Evolutionary conservation across 208 protist species (phyloP).

Genomic region (Crithidia sp.): DNA sequence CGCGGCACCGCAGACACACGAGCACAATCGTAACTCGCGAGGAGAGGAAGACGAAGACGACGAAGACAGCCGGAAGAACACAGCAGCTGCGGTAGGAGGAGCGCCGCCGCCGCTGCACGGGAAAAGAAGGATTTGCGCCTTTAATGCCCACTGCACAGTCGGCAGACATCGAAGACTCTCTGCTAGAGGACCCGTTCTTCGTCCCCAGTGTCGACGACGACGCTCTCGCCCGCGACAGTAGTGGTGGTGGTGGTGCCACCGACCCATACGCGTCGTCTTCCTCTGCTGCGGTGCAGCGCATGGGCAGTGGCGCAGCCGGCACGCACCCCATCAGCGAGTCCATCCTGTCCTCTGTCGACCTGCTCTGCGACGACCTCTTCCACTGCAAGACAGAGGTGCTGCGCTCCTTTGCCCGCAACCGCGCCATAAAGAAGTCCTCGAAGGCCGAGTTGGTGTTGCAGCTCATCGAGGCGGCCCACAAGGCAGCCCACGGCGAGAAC

Average conservation of each 20-base stretch:
- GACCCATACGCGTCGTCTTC: background rate
- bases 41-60: background rate
- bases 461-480: conserved; percentile 73
- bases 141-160: background rate
- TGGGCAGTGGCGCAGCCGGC: background rate
- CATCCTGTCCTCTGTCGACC: conserved; percentile 74
- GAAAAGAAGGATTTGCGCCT: no score
- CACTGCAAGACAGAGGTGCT: conserved; percentile 88
- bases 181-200: conserved; percentile 33
- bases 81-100: background rate
- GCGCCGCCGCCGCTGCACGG: no score
- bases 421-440: conserved; percentile 37
- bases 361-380: conserved; percentile 90
- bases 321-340: conserved; percentile 36
- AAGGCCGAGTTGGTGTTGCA: conserved; percentile 83
- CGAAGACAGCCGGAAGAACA: background rate
- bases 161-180: background rate
- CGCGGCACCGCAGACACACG: background rate
- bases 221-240: conserved; percentile 34
- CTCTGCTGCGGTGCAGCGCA: background rate
- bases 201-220: conserved; percentile 43
- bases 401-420: conserved; percentile 75
- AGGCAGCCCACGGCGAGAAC: conserved; percentile 85
- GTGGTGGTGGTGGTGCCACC: conserved; percentile 9
- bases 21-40: background rate